Base-by-base conservation (phyloP, 2,329 filamentous ascomycete genomes). In the Gremmenia infestans region DNA sequence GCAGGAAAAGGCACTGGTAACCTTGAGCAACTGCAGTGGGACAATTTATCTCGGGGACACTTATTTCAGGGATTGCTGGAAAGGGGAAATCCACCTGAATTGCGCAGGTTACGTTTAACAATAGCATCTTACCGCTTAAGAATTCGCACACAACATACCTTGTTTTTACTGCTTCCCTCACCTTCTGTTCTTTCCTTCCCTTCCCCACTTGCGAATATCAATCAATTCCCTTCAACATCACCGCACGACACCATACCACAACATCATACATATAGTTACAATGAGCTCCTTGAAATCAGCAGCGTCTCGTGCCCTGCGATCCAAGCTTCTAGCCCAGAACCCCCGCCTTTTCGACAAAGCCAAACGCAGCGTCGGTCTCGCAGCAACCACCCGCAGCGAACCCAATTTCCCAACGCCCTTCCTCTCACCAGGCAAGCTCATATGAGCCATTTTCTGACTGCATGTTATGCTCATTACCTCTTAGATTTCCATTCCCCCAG, bases 231-330 rank as follows among this genome's bases (percentile, higher is more conserved):
- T 9, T 45, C 17, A 17, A 23, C n/a, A 45, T 1, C 42, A 12
- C 14, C 17, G 1, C 37, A 15, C 25, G 8, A 28, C 25, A 46
- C 15, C 37, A 55, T 14, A 48, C 8, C 23, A 12, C 40, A 32
- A 48, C 39, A 22, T 5, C 40, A 17, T 23, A 12, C 37, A 12
- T 5, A 22, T 12, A 28, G 14, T 7, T 37, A 56, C 17, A 28
- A 65, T 65, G 63, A 50, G 56, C 46, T 35, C 58, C 25, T 37
- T 63, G 52, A 62, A 63, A 54, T 57, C 60, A 11, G 48, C 48
- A 36, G 46, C 50, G 11, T 35, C 55, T 14, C 56, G 55, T n/a
- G n/a, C 50, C 5, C 52, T 63, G 5, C 52, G 60, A 37, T 48
- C 61, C 22, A 55, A 55, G 19, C 28, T 54, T 8, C 37, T 53